A percentile compares a stretch with the other conserved stretches of the same genome.
phyloP scores from a whole-genome alignment of 176 grass and related monocot species.

The Canna indica region DNA sequence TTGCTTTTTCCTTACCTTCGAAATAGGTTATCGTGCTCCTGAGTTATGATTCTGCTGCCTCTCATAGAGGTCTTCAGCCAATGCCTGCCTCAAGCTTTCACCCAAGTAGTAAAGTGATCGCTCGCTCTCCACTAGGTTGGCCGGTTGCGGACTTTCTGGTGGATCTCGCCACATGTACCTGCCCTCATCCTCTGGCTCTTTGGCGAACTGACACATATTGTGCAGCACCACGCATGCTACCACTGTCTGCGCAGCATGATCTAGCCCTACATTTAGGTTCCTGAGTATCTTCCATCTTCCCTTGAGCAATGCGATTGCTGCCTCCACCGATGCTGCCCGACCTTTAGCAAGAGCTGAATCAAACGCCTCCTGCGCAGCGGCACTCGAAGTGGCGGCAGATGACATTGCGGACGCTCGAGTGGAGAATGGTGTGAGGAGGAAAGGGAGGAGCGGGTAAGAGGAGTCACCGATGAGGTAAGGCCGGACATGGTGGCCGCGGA shows the following conservation, averaged over 20 bases:
- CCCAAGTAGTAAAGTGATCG: conserved; percentile 24
- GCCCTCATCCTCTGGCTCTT: conserved; percentile 29
- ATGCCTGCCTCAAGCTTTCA: conserved; percentile 18
- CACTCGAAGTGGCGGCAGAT: background rate
- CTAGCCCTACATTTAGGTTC: conserved; percentile 33
- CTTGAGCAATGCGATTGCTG: conserved; percentile 28
- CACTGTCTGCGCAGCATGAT: conserved; percentile 33
- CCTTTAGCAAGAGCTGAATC: conserved; percentile 13
- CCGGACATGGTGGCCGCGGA: conserved; percentile 1
- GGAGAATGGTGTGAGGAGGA: conserved; percentile 30
- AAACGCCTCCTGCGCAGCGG: conserved; percentile 21
- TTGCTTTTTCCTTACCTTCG: background rate
- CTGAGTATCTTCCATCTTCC: conserved; percentile 36
- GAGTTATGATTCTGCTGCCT: conserved; percentile 20
- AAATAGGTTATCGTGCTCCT: background rate
- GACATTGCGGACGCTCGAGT: background rate
- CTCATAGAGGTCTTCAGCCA: conserved; percentile 28
- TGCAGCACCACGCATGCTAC: conserved; percentile 38
- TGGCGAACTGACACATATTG: conserved; percentile 33
- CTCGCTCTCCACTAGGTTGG: conserved; percentile 24
- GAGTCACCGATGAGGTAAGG: conserved; percentile 28
- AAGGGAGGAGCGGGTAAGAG: conserved; percentile 31
- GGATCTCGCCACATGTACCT: conserved; percentile 30
- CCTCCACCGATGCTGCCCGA: conserved; percentile 22
- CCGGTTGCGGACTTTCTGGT: conserved; percentile 20